These are phyloP conservation scores for Singerocomus rubriflavus DNA, from an alignment of 1,284 basidiomycete genomes.

Conservation along the genomic window DNA sequence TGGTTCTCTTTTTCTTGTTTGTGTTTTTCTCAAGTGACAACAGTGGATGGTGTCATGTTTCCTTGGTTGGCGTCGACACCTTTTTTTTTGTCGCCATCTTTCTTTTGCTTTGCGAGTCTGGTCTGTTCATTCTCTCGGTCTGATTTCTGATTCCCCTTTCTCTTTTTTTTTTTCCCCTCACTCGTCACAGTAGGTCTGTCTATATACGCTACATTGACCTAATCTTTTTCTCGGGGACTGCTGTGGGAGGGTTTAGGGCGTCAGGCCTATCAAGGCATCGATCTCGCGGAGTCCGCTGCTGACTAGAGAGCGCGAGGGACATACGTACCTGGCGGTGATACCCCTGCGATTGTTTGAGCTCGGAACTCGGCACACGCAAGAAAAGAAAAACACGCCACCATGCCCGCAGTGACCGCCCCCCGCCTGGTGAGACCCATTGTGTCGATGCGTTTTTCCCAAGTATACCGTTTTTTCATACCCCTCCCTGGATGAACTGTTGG, in stretches of 20 bases:
- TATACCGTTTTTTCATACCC: too few relatives aligned
- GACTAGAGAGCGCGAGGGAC: too few relatives aligned
- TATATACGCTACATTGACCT: constrained; percentile 29
- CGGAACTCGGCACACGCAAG: too few relatives aligned
- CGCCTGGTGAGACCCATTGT: too few relatives aligned
- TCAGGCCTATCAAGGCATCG: neutral
- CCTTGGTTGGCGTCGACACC: constrained; percentile 5
- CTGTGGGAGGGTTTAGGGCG: neutral
- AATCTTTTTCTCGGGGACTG: constrained; percentile 12
- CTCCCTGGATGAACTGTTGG: too few relatives aligned
- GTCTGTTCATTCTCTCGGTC: constrained; percentile 8
- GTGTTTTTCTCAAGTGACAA: neutral
- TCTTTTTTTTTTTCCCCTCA: neutral
- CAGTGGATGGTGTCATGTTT: constrained; percentile 7
- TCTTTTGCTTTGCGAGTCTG: constrained; percentile 1
- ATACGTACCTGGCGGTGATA: too few relatives aligned
- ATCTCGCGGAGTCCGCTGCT: too few relatives aligned
- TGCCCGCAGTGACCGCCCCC: too few relatives aligned
- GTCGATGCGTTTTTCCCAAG: too few relatives aligned
- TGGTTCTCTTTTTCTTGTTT: neutral
- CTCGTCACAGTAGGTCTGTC: constrained; percentile 30
- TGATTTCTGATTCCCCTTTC: neutral
- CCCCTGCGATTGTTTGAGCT: too few relatives aligned
- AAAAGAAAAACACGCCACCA: too few relatives aligned
- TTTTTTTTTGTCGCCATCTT: constrained; percentile 6